These are phyloP conservation scores for Coemansia sp. DNA, from an alignment of 192 early-diverging fungal genomes.

Conservation along the genomic window DNA sequence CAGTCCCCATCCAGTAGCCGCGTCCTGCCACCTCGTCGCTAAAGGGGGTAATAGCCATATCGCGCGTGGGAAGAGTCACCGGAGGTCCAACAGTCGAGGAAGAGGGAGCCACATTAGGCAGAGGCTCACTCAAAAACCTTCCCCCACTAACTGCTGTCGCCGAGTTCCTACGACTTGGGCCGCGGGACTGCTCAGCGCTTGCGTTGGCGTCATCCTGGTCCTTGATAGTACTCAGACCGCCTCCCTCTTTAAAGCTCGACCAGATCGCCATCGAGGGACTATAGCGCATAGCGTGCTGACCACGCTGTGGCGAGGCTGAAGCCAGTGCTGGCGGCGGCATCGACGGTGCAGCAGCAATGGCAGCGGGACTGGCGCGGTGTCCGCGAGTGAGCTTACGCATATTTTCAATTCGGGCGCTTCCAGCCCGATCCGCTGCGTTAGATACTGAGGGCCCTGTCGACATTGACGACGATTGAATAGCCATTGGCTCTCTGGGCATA, in stretches of 20 bases:
- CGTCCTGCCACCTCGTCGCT: constrained; percentile 24
- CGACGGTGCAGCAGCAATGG: neutral
- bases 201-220: constrained; percentile 28
- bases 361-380: constrained; percentile 7
- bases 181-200: neutral
- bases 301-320: constrained; percentile 39
- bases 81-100: neutral
- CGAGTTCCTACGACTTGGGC: neutral
- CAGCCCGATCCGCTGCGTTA: constrained; percentile 13
- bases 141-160: constrained; percentile 2
- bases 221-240: constrained; percentile 22
- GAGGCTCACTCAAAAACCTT: constrained; percentile 3
- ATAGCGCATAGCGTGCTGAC: constrained; percentile 21
- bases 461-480: constrained; percentile 26
- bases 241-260: constrained; percentile 42
- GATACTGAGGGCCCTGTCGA: constrained; percentile 24
- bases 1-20: constrained; percentile 25
- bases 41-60: constrained; percentile 11
- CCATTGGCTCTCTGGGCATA: constrained; percentile 44
- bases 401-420: constrained; percentile 4
- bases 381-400: constrained; percentile 8
- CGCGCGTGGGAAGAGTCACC: neutral
- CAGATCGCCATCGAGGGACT: constrained; percentile 38
- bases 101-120: neutral
- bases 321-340: neutral